Evolutionary conservation across 345 rosid species (phyloP).

Genomic region (Physaria fendleri): DNA sequence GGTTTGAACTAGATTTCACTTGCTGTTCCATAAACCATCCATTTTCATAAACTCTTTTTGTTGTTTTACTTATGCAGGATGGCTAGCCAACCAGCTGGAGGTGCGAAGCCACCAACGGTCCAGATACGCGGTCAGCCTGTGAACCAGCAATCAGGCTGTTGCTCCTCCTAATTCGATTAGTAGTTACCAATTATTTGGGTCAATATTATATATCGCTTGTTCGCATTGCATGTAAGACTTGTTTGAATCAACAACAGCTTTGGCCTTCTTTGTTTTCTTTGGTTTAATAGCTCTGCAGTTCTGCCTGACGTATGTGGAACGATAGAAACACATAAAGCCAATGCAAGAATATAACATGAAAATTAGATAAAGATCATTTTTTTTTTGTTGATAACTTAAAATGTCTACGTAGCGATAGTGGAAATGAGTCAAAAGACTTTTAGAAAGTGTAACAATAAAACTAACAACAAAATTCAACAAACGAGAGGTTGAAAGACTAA

Average conservation of each 20-base stretch:
- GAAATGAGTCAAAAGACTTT: neutral
- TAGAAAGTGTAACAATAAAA: slow-evolving; percentile 14
- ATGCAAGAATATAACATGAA: too few species aligned
- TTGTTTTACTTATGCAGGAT: slow-evolving; percentile 33
- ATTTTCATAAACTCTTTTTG: neutral
- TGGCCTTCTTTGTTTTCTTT: neutral
- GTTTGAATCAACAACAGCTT: slow-evolving; percentile 9
- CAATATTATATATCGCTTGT: slow-evolving; percentile 13
- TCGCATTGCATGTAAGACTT: slow-evolving; percentile 22
- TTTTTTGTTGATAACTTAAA: too few species aligned
- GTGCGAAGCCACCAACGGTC: slow-evolving; percentile 62
- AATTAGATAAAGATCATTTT: too few species aligned
- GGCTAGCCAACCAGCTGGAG: slow-evolving; percentile 69
- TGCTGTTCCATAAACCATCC: neutral
- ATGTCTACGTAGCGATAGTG: neutral
- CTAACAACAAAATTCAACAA: slow-evolving; percentile 21
- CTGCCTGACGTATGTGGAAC: too few species aligned
- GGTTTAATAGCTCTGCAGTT: too few species aligned
- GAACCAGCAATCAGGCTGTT: slow-evolving; percentile 69
- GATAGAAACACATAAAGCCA: too few species aligned
- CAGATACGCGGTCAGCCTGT: slow-evolving; percentile 74
- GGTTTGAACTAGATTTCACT: slow-evolving; percentile 23
- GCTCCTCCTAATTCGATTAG: slow-evolving; percentile 50
- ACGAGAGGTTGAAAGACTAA: slow-evolving; percentile 2
- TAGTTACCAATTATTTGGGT: slow-evolving; percentile 4